Evolutionary conservation across 345 rosid genomes (phyloP), one percentile per base, ranked within the genome.

Genomic region (Aquilaria yunnanensis): DNA sequence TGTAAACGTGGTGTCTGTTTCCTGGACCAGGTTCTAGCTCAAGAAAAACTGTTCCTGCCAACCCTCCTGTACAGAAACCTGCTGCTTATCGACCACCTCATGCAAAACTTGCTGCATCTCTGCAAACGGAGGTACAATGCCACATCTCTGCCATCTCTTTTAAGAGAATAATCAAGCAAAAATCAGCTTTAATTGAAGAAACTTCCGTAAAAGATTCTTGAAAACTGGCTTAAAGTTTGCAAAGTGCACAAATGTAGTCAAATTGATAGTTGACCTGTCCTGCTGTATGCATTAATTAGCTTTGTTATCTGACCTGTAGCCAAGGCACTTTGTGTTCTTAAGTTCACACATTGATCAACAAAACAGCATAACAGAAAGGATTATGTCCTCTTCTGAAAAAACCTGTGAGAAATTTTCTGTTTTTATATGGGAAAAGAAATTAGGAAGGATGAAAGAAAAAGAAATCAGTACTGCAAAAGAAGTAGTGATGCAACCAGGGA

Each of bases 41-140:
- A 41, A 75, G 70, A 66, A 88, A 79, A 74, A 12, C 75, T 62
- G 57, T 77, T 51, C 54, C 77, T 51, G 32, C 68, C 63, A 81
- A 62, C 61, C 77, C 82, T 68, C 67, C 80, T 31, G 68, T 73
- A 32, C 78, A 80, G 60, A 93, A 85, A 82, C 94, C 95, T n/a
- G 86, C 88, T 60, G 96, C 92, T 50, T 88, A 93, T 80, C 90
- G 87, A 56, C 98, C 98, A 60, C 98, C 97, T 0, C 90, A 88
- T 72, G 95, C 98, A 52, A 93, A 88, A 70, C 70, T 73, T 8
- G 89, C 96, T 43, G 98, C 87, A 2, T 82, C 83, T 32, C 59
- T 84, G 70, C 93, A 84, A 74, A 93, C 96, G n/a, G 83, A 90
- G 98, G 98, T 93, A 88, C 29, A 16, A n/a, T 58, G 61, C 52